phyloP scores from a whole-genome alignment of 768 basidiomycete genomes.

The Auriculariales sp. region DNA sequence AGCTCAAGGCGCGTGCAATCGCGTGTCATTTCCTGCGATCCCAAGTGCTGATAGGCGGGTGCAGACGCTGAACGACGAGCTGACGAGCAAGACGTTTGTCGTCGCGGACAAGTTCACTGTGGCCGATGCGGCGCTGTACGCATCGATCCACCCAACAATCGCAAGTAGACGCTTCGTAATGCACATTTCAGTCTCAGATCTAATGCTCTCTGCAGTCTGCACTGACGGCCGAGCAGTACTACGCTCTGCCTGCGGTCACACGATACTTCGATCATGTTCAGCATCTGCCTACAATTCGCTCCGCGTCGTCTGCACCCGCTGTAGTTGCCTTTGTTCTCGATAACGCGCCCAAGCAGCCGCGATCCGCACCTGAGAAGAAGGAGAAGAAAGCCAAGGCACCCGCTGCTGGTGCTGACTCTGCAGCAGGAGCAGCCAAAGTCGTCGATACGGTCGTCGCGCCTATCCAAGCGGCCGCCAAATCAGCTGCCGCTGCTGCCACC shows the following conservation, averaged over 20 bases:
- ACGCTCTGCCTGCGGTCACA: constrained; percentile 65
- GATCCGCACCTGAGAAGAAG: constrained; percentile 57
- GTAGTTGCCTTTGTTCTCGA: constrained; percentile 63
- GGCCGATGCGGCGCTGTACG: constrained; percentile 86
- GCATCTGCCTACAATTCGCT: constrained; percentile 38
- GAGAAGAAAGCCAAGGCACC: constrained; percentile 56
- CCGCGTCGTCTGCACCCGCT: constrained; percentile 32
- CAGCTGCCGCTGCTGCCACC: constrained; percentile 17
- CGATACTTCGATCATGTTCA: constrained; percentile 97
- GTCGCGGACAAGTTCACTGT: constrained; percentile 74
- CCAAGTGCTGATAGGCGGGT: background rate
- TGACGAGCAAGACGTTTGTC: constrained; percentile 71
- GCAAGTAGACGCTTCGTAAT: constrained; percentile 30
- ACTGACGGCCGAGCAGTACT: constrained; percentile 57
- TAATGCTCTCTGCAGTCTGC: constrained; percentile 35
- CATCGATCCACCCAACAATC: constrained; percentile 66
- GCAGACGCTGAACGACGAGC: constrained; percentile 56
- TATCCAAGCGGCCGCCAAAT: constrained; percentile 7
- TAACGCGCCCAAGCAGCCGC: constrained; percentile 57
- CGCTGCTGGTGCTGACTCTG: constrained; percentile 10
- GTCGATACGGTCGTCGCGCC: background rate
- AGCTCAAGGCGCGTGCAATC: constrained; percentile 31
- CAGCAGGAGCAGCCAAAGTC: background rate
- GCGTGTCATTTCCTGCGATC: background rate
- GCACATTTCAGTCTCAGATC: background rate